A percentile compares a stretch with the other conserved stretches of the same genome.
Conservation (phyloP, 345 rosid genomes). For the Eucalyptus regnans region DNA sequence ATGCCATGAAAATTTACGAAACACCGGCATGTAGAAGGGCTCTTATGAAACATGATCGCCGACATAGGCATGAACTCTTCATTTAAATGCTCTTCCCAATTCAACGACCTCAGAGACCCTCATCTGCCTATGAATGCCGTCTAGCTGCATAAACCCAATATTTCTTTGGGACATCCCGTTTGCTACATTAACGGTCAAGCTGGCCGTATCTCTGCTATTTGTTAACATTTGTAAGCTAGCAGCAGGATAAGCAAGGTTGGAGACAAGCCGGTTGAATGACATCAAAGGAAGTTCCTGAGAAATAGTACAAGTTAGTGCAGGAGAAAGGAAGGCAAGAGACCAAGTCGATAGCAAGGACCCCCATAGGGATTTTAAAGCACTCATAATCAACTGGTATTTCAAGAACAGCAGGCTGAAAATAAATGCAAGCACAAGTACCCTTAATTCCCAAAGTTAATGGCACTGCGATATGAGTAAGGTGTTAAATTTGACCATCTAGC, state of each 20-base stretch:
- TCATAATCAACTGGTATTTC: background rate
- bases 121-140: constrained; percentile 19
- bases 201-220: constrained; percentile 60
- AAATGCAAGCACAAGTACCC: background rate
- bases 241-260: constrained; percentile 38
- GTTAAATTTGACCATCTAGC: background rate
- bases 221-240: constrained; percentile 34
- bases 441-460: background rate
- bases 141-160: constrained; percentile 1
- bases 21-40: background rate
- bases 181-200: constrained; percentile 56
- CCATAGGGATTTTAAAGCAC: background rate
- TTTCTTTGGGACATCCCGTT: constrained; percentile 48
- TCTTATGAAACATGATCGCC: constrained; percentile 14
- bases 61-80: constrained; percentile 43
- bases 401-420: background rate
- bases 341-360: background rate
- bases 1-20: background rate
- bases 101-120: constrained; percentile 52
- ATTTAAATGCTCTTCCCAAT: constrained; percentile 50
- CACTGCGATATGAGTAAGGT: background rate
- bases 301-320: background rate
- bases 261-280: constrained; percentile 63
- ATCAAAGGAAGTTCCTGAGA: constrained; percentile 45
- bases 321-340: background rate